These are phyloP conservation scores for Spergularia azorica DNA, from an alignment of 179 eudicot genomes.

Conservation along the genomic window DNA sequence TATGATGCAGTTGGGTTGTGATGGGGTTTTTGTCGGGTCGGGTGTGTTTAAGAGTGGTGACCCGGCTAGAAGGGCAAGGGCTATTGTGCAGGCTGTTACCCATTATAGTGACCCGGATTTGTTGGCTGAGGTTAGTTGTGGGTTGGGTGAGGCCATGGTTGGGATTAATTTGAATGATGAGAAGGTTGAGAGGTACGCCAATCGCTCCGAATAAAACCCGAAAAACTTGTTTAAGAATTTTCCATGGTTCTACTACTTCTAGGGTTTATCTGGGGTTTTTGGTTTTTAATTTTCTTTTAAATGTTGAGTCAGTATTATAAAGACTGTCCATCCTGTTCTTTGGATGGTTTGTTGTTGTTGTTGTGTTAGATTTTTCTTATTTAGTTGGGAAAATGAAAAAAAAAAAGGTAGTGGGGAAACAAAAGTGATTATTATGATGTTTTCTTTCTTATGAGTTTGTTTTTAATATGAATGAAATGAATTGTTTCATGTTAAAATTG, in stretches of 20 bases:
- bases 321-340: too few relatives aligned
- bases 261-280: slow-evolving; percentile 7
- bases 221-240: background rate
- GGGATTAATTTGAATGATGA: slow-evolving; percentile 69
- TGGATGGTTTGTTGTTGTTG: too few relatives aligned
- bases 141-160: slow-evolving; percentile 85
- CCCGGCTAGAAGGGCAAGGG: slow-evolving; percentile 62
- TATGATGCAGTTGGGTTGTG: slow-evolving; percentile 83
- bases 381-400: too few relatives aligned
- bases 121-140: slow-evolving; percentile 76
- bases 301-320: too few relatives aligned
- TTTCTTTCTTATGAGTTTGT: background rate
- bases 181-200: slow-evolving; percentile 82
- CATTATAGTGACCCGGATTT: slow-evolving; percentile 74
- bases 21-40: slow-evolving; percentile 76
- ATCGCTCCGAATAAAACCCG: slow-evolving; percentile 33
- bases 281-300: too few relatives aligned
- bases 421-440: background rate
- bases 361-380: too few relatives aligned
- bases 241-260: background rate
- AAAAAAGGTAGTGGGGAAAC: background rate
- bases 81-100: slow-evolving; percentile 79
- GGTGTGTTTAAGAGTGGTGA: slow-evolving; percentile 86
- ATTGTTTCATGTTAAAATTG: slow-evolving; percentile 8
- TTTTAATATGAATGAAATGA: slow-evolving; percentile 24